Evolutionary conservation across 2,329 filamentous ascomycete species (phyloP), one percentile per base, ranked within the genome.

Genomic region (Aspergillus sp.): DNA sequence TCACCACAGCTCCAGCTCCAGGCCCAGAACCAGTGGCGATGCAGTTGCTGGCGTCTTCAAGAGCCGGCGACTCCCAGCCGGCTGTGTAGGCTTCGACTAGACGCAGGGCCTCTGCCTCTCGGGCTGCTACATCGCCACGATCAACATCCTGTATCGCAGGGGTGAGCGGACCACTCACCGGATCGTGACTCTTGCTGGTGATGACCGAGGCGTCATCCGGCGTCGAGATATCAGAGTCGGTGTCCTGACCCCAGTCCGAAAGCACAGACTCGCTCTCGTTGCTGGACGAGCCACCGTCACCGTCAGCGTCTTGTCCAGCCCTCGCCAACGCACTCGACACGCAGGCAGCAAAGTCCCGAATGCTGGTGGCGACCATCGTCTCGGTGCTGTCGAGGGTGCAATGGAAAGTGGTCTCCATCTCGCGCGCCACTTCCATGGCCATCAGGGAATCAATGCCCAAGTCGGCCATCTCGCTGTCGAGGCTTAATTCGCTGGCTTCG

Each of bases 381-480:
- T 55, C 51, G 15, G 23, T 47, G 19, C 46, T 51, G 23, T 52
- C 51, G 11, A 48, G 47, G 1, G 47, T 41, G 21, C 48, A 59
- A 4, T 52, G 47, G 44, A 58, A 59, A 1, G 45, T 19, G 15
- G 23, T 46, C 24, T 49, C 59, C 3, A 57, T 40, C 45, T 56
- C 56, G 8, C 49, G 45, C 12, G 55, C 60, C 9, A 59, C 41
- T 41, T 60, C 58, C 55, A 62, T 62, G 9, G 48, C 56, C 49
- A 59, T 51, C 17, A 61, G 21, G 17, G 59, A 61, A 24, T 61
- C 59, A 31, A 61, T 49, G 7, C 59, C 59, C 2, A 61, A 4
- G 39, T 81, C 77, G 5, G 69, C 72, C n/a, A 82, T 68, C 6
- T 70, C 62, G 6, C 65, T 65, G 6, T 51, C 75, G 70, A 24